phyloP scores from a whole-genome alignment of 345 rosid genomes.

The Durio zibethinus region DNA sequence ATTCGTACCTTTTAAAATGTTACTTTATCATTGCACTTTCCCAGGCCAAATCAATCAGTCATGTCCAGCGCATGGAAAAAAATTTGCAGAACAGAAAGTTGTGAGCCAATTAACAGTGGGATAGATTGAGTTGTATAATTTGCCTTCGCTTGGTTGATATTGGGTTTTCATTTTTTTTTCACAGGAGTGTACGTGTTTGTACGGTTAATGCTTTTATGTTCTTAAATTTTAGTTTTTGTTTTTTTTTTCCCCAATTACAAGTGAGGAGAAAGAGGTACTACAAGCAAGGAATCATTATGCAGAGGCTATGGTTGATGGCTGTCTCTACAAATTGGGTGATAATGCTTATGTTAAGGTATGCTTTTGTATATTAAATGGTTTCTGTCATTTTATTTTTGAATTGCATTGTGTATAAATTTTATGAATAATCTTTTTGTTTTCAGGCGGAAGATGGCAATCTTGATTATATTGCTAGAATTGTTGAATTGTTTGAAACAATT shows the following conservation, averaged over 20 bases:
- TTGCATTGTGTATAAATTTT: not conserved
- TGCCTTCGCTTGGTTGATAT: not conserved
- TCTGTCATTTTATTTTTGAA: not conserved
- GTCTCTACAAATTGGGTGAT: slow-evolving; percentile 1
- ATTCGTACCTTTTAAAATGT: not conserved
- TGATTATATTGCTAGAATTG: slow-evolving; percentile 46
- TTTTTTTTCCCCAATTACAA: not conserved
- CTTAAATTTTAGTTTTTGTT: not conserved
- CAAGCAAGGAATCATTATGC: slow-evolving; percentile 6
- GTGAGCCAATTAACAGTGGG: not conserved
- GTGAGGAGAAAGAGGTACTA: not conserved
- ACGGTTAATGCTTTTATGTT: not conserved
- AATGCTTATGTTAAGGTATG: slow-evolving; percentile 9
- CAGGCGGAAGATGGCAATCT: slow-evolving; percentile 52
- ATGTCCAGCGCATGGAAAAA: not conserved
- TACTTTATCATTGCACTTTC: not conserved
- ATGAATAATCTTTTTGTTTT: not conserved
- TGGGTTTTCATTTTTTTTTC: not conserved
- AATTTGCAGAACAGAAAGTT: not conserved
- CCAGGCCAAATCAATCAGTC: not conserved
- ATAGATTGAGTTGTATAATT: not conserved
- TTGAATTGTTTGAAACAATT: slow-evolving; percentile 54
- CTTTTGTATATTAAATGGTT: not conserved
- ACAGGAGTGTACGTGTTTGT: not conserved
- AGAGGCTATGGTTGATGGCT: slow-evolving; percentile 2